phyloP scores from a whole-genome alignment of 1,139 yeast genomes.

The Hyphopichia wangnamkhiaoensis region DNA sequence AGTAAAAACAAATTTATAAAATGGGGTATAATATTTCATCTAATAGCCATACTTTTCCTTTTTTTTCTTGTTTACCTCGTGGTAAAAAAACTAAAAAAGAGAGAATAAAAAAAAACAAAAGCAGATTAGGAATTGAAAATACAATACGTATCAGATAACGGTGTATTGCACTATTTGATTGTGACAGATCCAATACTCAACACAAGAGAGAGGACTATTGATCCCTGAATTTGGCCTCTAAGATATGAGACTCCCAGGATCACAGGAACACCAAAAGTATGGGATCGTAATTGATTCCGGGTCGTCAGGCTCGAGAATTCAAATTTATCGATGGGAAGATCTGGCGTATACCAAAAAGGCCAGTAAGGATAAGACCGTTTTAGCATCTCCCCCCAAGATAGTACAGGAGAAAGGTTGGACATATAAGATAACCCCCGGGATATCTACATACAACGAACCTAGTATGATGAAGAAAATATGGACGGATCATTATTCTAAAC shows the following conservation, averaged over 20 bases:
- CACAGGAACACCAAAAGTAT: constrained; percentile 30
- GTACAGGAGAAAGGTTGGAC: constrained; percentile 62
- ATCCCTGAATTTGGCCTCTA: not conserved
- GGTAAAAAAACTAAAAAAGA: not conserved
- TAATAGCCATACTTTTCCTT: too few species aligned
- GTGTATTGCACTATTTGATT: too few species aligned
- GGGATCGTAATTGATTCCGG: constrained; percentile 84
- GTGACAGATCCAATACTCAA: not conserved
- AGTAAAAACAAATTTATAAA: not conserved
- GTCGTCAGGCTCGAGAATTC: constrained; percentile 76
- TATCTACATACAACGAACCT: constrained; percentile 54
- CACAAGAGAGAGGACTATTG: not conserved
- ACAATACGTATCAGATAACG: not conserved
- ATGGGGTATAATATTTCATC: too few species aligned
- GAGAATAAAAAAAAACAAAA: not conserved
- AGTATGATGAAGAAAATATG: constrained; percentile 51
- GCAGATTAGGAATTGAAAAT: not conserved
- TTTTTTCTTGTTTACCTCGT: not conserved
- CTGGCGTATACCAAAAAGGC: constrained; percentile 27
- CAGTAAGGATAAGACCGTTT: constrained; percentile 21
- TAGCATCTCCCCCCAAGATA: constrained; percentile 63
- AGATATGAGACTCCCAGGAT: constrained; percentile 10
- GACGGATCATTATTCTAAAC: constrained; percentile 56
- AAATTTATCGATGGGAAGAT: constrained; percentile 68
- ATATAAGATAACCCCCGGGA: constrained; percentile 66